These are phyloP conservation scores for Emydomyces testavorans DNA, from an alignment of 2,329 filamentous ascomycete genomes.

Conservation along the genomic window DNA sequence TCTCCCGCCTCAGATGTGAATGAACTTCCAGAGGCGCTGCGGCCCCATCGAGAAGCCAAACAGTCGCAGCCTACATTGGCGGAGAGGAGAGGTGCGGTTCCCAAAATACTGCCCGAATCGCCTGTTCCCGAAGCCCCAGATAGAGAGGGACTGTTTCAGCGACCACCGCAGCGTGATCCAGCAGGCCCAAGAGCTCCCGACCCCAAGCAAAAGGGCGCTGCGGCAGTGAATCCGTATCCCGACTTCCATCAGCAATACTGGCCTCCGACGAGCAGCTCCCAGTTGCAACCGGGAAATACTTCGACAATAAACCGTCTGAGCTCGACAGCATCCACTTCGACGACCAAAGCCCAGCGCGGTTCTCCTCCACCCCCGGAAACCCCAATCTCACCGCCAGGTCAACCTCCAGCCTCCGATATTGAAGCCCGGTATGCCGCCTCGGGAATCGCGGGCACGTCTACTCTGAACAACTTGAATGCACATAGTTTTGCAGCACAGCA, in stretches of 20 bases:
- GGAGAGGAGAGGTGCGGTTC: conserved; percentile 61
- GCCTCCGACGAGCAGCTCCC: conserved; percentile 35
- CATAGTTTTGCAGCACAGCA: conserved; percentile 73
- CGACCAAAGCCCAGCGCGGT: conserved; percentile 78
- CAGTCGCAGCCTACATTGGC: conserved; percentile 53
- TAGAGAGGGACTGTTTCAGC: conserved; percentile 68
- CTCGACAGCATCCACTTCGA: conserved; percentile 86
- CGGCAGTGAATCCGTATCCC: conserved; percentile 35
- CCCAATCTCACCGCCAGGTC: conserved; percentile 61
- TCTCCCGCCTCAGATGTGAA: conserved; percentile 23
- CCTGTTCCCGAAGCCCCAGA: conserved; percentile 64
- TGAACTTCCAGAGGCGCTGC: conserved; percentile 33
- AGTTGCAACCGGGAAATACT: conserved; percentile 41
- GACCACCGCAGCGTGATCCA: conserved; percentile 38
- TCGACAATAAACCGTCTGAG: conserved; percentile 49
- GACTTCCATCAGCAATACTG: conserved; percentile 53
- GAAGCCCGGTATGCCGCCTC: conserved; percentile 85
- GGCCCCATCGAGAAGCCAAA: conserved; percentile 42
- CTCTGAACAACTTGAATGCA: conserved; percentile 60
- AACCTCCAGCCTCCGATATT: conserved; percentile 65
- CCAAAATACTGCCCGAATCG: conserved; percentile 73
- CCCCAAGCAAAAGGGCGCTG: conserved; percentile 16
- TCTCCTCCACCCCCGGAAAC: conserved; percentile 94
- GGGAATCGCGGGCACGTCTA: conserved; percentile 76
- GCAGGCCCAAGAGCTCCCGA: conserved; percentile 20